Percentiles rank a stretch among this genome's conserved stretches.
These are phyloP conservation scores for Lathyrus sativus DNA, from an alignment of 306 rosid species.

Conservation along the genomic window DNA sequence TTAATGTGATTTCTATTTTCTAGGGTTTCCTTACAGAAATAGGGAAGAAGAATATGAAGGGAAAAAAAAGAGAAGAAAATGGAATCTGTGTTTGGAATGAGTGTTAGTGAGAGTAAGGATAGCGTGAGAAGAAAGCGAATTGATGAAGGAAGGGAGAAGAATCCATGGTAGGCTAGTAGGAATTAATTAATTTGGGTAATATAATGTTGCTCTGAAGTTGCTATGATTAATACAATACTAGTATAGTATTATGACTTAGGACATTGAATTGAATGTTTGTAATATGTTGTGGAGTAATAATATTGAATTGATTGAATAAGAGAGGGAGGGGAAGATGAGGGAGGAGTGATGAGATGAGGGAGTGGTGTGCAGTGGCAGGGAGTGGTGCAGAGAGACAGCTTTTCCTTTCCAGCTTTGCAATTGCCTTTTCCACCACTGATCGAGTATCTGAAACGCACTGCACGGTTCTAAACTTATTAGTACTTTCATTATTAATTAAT, in stretches of 20 bases:
- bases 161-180: conserved; percentile 32
- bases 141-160: conserved; percentile 24
- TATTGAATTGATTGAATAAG: not conserved
- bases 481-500: too few relatives aligned
- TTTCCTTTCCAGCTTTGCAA: conserved; percentile 48
- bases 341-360: not conserved
- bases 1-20: not conserved
- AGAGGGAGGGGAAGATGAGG: not conserved
- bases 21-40: not conserved
- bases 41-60: not conserved
- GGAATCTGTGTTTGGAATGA: too few relatives aligned
- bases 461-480: conserved; percentile 25
- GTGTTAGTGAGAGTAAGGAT: conserved; percentile 39
- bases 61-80: not conserved
- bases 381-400: conserved; percentile 20
- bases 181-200: too few relatives aligned
- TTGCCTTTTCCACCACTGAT: conserved; percentile 56
- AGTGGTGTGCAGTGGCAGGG: conserved; percentile 27
- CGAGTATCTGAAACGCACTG: conserved; percentile 10
- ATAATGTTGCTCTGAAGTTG: too few relatives aligned
- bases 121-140: conserved; percentile 55
- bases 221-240: too few relatives aligned
- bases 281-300: not conserved
- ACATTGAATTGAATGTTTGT: not conserved
- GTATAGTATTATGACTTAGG: too few relatives aligned